Evolutionary conservation across 768 basidiomycete species (phyloP).

Genomic region (Pholiota molesta): DNA sequence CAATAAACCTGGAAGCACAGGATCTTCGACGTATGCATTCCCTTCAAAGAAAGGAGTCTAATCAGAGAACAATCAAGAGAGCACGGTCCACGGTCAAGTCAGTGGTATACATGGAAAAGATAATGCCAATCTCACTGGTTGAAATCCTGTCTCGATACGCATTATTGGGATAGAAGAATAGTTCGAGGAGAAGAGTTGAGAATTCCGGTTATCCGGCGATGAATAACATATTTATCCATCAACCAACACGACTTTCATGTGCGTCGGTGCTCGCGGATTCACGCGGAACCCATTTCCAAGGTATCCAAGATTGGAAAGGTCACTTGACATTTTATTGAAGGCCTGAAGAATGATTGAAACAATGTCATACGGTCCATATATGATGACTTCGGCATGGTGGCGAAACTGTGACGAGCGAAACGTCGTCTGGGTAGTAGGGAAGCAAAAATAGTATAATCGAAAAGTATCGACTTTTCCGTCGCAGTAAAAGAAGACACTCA

Average conservation of each 20-base stretch:
- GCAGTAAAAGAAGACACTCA: no score
- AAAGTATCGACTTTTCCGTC: no score
- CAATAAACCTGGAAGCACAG: constrained; percentile 61
- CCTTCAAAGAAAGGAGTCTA: constrained; percentile 58
- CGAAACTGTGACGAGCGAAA: no score
- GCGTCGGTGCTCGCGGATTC: neutral
- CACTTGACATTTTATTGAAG: no score
- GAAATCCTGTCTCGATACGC: constrained; percentile 63
- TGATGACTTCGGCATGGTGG: no score
- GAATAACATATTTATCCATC: neutral
- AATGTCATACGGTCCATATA: no score
- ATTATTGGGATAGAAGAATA: neutral
- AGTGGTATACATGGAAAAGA: neutral
- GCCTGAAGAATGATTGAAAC: no score
- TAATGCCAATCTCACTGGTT: constrained; percentile 39
- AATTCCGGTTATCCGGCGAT: neutral
- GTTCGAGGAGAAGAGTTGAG: neutral
- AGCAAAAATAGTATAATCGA: no score
- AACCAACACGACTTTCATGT: constrained; percentile 37
- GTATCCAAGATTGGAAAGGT: no score
- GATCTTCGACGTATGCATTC: constrained; percentile 65
- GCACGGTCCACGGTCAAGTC: neutral
- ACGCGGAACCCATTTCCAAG: no score
- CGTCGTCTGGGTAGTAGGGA: no score
- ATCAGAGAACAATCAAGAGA: neutral